Evolutionary conservation across 495 filamentous ascomycete species (phyloP).

Genomic region (Penicillium lagena): DNA sequence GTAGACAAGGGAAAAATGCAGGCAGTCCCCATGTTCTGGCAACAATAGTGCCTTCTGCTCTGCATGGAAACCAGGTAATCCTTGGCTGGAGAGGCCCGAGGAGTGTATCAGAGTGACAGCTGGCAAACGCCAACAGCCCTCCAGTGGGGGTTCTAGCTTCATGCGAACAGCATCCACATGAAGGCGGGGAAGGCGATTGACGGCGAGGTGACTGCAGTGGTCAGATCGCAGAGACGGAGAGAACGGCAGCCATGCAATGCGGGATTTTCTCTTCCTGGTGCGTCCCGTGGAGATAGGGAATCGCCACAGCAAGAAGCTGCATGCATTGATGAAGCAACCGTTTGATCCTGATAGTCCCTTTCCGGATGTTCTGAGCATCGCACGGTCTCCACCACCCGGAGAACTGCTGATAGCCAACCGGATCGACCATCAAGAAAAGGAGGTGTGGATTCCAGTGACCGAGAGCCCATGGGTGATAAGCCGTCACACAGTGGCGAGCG

Average conservation of each 20-base stretch:
- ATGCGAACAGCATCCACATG: conserved; percentile 26
- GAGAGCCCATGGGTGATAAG: conserved; percentile 31
- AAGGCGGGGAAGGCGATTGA: conserved; percentile 30
- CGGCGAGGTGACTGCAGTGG: conserved; percentile 29
- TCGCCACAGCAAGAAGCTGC: conserved; percentile 34
- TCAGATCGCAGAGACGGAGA: conserved; percentile 19
- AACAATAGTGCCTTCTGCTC: conserved; percentile 14
- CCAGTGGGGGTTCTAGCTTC: conserved; percentile 17
- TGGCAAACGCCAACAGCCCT: conserved; percentile 28
- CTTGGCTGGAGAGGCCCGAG: conserved; percentile 19
- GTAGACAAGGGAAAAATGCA: conserved; percentile 17
- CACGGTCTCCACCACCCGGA: conserved; percentile 30
- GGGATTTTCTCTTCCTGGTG: conserved; percentile 35
- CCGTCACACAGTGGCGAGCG: conserved; percentile 28
- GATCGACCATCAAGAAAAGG: conserved; percentile 22
- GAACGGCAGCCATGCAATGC: conserved; percentile 25
- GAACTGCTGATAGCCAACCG: conserved; percentile 31
- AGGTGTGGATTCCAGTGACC: conserved; percentile 25
- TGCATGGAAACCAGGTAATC: conserved; percentile 22
- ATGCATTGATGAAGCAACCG: conserved; percentile 38
- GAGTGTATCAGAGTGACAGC: conserved; percentile 35
- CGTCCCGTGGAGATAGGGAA: conserved; percentile 20
- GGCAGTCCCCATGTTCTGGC: conserved; percentile 11
- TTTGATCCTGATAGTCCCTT: conserved; percentile 28
- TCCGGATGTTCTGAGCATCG: conserved; percentile 29